These are phyloP conservation scores for Myriosclerotinia scirpicola DNA, from an alignment of 2,329 filamentous ascomycete genomes.

Conservation along the genomic window DNA sequence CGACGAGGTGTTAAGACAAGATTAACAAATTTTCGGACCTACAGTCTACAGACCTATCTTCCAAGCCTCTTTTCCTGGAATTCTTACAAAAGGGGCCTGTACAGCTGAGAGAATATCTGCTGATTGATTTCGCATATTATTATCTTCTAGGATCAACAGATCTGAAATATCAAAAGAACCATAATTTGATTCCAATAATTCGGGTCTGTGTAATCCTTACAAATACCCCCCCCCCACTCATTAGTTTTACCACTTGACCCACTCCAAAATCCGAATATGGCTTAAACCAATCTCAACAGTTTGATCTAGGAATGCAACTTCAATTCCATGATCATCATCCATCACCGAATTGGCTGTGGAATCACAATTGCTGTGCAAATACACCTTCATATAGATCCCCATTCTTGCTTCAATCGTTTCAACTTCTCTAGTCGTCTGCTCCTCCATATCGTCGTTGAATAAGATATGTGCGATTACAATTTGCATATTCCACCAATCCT, in stretches of 20 bases:
- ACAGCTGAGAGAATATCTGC: too few relatives aligned
- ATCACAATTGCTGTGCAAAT: not conserved
- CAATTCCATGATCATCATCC: not conserved
- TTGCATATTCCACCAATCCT: conserved; percentile 1
- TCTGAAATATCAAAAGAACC: too few relatives aligned
- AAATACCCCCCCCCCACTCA: not conserved
- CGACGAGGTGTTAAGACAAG: too few relatives aligned
- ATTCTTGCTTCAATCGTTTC: not conserved
- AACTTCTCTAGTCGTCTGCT: not conserved
- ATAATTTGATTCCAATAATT: conserved; percentile 11
- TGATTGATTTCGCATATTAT: too few relatives aligned
- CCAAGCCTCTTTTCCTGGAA: not conserved
- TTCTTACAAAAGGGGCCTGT: not conserved
- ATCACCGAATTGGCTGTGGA: not conserved
- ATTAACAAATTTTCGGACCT: too few relatives aligned
- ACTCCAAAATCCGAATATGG: not conserved
- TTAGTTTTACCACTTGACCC: not conserved
- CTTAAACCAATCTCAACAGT: conserved; percentile 5
- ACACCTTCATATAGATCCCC: conserved; percentile 1
- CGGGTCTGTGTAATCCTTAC: conserved; percentile 13
- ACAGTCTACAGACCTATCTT: too few relatives aligned
- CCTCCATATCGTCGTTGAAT: not conserved
- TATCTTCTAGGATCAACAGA: too few relatives aligned
- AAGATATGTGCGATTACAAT: conserved; percentile 1
- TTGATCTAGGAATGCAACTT: not conserved